Conservation (phyloP, 1,139 yeast genomes). For the Komagataea norvegica region DNA sequence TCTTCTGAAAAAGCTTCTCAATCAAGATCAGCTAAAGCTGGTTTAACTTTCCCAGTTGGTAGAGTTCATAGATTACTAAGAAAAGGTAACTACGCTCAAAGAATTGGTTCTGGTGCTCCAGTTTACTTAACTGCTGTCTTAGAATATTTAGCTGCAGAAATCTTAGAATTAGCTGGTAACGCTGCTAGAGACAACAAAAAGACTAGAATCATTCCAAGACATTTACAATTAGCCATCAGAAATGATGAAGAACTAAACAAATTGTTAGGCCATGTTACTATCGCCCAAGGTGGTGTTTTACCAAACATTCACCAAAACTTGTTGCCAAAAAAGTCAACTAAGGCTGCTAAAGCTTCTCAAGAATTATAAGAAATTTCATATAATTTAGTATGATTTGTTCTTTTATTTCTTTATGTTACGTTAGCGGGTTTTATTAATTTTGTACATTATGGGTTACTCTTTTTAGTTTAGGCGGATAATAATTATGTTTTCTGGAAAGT, state of each 20-base stretch:
- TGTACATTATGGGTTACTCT: conserved; percentile 28
- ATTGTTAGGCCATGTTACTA: conserved; percentile 89
- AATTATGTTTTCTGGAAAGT: conserved; percentile 24
- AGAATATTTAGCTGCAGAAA: conserved; percentile 96
- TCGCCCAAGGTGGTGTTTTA: conserved; percentile 97
- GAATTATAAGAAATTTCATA: conserved; percentile 51
- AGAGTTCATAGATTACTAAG: conserved; percentile 96
- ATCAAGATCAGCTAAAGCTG: conserved; percentile 98
- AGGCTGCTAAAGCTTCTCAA: conserved; percentile 77
- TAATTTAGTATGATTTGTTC: conserved; percentile 6
- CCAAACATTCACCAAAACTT: conserved; percentile 97
- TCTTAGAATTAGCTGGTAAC: conserved; percentile 96
- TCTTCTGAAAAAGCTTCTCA: conserved; percentile 90
- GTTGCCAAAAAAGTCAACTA: conserved; percentile 89
- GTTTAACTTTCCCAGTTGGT: conserved; percentile 99
- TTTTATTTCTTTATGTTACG: conserved; percentile 14
- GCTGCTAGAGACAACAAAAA: conserved; percentile 98
- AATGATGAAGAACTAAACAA: conserved; percentile 96
- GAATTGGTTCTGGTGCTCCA: conserved; percentile 98
- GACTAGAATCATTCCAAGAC: conserved; percentile 98
- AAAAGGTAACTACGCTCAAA: conserved; percentile 98
- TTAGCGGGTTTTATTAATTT: conserved; percentile 24
- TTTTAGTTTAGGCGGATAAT: conserved; percentile 27
- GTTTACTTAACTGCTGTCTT: conserved; percentile 94
- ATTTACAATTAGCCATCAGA: conserved; percentile 96